phyloP scores from a whole-genome alignment of 1,284 basidiomycete species.

The Ustilago hordei region DNA sequence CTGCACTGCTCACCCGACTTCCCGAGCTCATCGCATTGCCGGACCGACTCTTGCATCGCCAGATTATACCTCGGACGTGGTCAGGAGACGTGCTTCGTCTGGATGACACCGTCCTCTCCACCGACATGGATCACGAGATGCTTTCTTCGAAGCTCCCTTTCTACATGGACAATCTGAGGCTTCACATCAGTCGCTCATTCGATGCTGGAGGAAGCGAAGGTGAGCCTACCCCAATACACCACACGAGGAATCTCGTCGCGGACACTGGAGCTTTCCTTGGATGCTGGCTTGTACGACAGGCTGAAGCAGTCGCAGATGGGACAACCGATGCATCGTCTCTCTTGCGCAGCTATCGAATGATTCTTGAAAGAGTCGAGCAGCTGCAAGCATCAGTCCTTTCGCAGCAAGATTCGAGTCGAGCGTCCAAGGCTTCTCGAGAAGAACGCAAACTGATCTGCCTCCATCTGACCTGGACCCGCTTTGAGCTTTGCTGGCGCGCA shows the following conservation, averaged over 20 bases:
- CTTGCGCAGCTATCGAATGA: slow-evolving; percentile 34
- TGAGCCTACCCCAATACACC: slow-evolving; percentile 1
- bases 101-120: slow-evolving; percentile 30
- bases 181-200: slow-evolving; percentile 23
- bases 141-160: slow-evolving; percentile 25
- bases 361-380: slow-evolving; percentile 29
- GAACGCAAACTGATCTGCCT: slow-evolving; percentile 30
- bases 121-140: slow-evolving; percentile 31
- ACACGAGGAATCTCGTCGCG: slow-evolving; percentile 15
- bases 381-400: slow-evolving; percentile 34
- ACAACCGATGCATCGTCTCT: slow-evolving; percentile 1
- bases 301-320: not conserved
- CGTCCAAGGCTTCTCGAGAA: slow-evolving; percentile 5
- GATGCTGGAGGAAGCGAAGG: not conserved
- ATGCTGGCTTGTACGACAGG: slow-evolving; percentile 31
- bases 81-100: slow-evolving; percentile 31
- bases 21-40: slow-evolving; percentile 25
- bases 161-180: slow-evolving; percentile 28
- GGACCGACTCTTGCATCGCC: slow-evolving; percentile 28
- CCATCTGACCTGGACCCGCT: slow-evolving; percentile 56
- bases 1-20: slow-evolving; percentile 24
- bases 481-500: slow-evolving; percentile 57
- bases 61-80: slow-evolving; percentile 26
- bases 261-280: slow-evolving; percentile 34
- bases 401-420: not conserved